A percentile compares a stretch with the other conserved stretches of the same genome.
Conservation (phyloP, 768 basidiomycete genomes). For the Russula foetens region DNA sequence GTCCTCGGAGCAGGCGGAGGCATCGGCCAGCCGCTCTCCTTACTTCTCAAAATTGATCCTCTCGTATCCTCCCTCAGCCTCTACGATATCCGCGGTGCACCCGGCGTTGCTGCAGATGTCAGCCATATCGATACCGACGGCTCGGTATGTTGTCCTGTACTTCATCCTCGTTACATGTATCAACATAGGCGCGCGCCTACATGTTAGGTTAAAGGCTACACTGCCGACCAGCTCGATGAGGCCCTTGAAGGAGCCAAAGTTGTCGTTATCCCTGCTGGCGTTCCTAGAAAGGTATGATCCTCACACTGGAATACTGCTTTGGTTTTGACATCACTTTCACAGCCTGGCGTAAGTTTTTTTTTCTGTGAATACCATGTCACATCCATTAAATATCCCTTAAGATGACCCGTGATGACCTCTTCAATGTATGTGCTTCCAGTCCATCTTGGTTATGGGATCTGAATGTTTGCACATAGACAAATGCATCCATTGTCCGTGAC, state of each 20-base stretch:
- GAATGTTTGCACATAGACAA: slow-evolving; percentile 49
- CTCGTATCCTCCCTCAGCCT: slow-evolving; percentile 78
- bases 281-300: slow-evolving; percentile 82
- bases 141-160: slow-evolving; percentile 43
- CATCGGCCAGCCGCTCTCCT: slow-evolving; percentile 94
- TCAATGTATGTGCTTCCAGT: slow-evolving; percentile 62
- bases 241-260: slow-evolving; percentile 88
- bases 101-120: slow-evolving; percentile 96
- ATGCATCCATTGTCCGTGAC: slow-evolving; percentile 96
- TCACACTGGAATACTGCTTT: not conserved
- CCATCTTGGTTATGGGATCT: not conserved
- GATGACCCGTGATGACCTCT: slow-evolving; percentile 97
- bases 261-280: slow-evolving; percentile 97
- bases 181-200: not conserved
- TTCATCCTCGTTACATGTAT: not conserved
- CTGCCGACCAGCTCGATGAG: slow-evolving; percentile 80
- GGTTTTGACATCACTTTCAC: slow-evolving; percentile 27
- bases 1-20: slow-evolving; percentile 98
- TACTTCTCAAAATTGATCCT: slow-evolving; percentile 90
- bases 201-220: slow-evolving; percentile 63
- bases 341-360: slow-evolving; percentile 72
- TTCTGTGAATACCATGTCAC: slow-evolving; percentile 12
- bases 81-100: slow-evolving; percentile 93
- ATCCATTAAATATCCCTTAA: slow-evolving; percentile 25
- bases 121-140: slow-evolving; percentile 87